Evolutionary conservation across 768 basidiomycete species (phyloP).

Genomic region (Boletus vermiculosoides): DNA sequence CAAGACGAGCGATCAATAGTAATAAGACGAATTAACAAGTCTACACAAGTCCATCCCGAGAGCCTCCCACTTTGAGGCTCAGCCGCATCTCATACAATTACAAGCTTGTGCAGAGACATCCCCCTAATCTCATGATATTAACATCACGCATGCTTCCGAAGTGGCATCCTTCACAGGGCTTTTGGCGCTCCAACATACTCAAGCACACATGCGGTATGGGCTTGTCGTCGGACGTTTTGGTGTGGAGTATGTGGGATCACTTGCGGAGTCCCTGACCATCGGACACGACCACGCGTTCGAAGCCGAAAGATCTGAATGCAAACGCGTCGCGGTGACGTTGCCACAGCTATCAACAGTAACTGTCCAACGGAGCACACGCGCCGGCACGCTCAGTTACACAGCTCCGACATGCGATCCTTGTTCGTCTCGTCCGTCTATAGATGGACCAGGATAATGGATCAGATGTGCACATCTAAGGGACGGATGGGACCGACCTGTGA

Average conservation of each 20-base stretch:
- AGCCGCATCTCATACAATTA: neutral
- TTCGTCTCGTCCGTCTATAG: neutral
- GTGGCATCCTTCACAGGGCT: neutral
- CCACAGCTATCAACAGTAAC: neutral
- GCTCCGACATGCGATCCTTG: slow-evolving; percentile 5
- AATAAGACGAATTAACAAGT: neutral
- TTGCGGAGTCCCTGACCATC: too few species aligned
- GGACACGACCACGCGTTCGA: neutral
- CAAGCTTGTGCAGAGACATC: neutral
- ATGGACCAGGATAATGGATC: neutral
- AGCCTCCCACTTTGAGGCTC: neutral
- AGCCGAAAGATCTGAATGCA: neutral
- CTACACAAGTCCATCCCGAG: neutral
- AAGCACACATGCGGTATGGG: neutral
- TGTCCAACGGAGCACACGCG: neutral
- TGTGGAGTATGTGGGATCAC: neutral
- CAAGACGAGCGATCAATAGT: neutral
- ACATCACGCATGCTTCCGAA: neutral
- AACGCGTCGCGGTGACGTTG: neutral
- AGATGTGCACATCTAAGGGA: neutral
- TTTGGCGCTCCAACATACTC: neutral
- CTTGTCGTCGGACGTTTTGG: neutral
- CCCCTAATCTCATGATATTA: neutral
- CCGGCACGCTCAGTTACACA: neutral
- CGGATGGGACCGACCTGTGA: slow-evolving; percentile 16